Percentiles rank a stretch among this genome's conserved stretches.
phyloP scores from a whole-genome alignment of 176 grass and related monocot genomes.

The Poa pratensis region DNA sequence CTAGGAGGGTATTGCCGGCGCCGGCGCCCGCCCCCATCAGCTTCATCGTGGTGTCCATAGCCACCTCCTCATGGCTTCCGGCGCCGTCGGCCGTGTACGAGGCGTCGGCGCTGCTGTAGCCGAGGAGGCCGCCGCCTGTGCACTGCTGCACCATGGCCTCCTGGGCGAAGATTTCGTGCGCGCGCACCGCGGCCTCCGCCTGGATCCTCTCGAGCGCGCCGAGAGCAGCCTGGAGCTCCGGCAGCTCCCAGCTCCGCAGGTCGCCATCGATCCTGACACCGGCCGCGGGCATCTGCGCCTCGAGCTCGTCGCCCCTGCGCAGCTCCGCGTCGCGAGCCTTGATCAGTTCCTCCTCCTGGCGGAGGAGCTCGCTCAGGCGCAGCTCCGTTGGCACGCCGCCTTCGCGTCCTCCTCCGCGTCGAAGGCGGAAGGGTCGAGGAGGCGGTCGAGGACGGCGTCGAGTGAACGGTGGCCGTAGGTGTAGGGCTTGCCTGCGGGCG shows the following conservation, averaged over 20 bases:
- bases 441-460: slow-evolving; percentile 41
- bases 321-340: slow-evolving; percentile 24
- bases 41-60: slow-evolving; percentile 13
- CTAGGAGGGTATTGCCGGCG: not conserved
- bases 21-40: not conserved
- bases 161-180: slow-evolving; percentile 35
- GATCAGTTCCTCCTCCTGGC: not conserved
- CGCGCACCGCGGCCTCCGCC: slow-evolving; percentile 3
- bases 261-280: slow-evolving; percentile 37
- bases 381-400: not conserved
- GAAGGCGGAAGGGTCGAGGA: not conserved
- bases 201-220: slow-evolving; percentile 47
- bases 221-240: slow-evolving; percentile 28
- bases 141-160: not conserved
- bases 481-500: slow-evolving; percentile 48
- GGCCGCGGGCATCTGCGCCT: slow-evolving; percentile 8
- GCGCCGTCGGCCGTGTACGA: not conserved
- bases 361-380: not conserved
- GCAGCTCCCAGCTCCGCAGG: not conserved
- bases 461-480: not conserved
- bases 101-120: slow-evolving; percentile 15
- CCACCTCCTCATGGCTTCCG: not conserved
- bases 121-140: not conserved
- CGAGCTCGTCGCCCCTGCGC: slow-evolving; percentile 33
- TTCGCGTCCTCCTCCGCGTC: not conserved